A percentile compares a stretch with the other conserved stretches of the same genome.
These are phyloP conservation scores for Ceratocystis harringtonii DNA, from an alignment of 2,329 filamentous ascomycete genomes.

Conservation along the genomic window DNA sequence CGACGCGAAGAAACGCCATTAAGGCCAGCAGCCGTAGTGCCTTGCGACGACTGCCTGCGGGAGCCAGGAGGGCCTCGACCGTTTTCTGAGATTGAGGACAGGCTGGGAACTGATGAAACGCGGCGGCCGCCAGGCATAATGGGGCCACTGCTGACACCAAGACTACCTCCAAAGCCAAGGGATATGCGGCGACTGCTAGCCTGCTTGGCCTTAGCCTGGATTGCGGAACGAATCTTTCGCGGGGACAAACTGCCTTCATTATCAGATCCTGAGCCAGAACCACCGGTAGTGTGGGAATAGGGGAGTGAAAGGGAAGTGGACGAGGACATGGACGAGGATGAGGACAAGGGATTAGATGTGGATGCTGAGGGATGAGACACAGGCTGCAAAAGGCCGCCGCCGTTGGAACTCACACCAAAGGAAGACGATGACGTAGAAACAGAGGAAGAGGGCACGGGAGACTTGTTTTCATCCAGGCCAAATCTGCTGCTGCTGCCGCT, in stretches of 20 bases:
- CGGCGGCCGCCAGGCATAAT: conserved; percentile 6
- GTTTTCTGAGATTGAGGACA: conserved; percentile 36
- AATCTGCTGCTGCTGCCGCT: neutral
- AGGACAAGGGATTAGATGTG: conserved; percentile 3
- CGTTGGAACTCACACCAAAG: conserved; percentile 16
- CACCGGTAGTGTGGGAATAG: neutral
- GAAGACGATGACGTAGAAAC: conserved; percentile 13
- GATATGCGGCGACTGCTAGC: conserved; percentile 11
- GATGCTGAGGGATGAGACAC: conserved; percentile 9
- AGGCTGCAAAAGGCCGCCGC: conserved; percentile 10
- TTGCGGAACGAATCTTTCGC: conserved; percentile 17
- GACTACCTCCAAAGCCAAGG: conserved; percentile 9
- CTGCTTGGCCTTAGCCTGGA: conserved; percentile 13
- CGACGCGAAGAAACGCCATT: conserved; percentile 31
- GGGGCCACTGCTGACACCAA: neutral
- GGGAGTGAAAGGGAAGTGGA: neutral
- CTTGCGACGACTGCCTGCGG: neutral
- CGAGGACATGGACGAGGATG: neutral
- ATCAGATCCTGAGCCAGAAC: conserved; percentile 16
- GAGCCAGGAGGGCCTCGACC: conserved; percentile 24
- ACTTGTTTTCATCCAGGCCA: conserved; percentile 13
- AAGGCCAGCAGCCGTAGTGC: neutral
- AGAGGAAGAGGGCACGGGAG: conserved; percentile 2
- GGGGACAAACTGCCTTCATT: conserved; percentile 17
- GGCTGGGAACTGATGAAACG: conserved; percentile 27